Conservation (phyloP, 257 asterid species). For the Nicotiana obtusifolia region DNA sequence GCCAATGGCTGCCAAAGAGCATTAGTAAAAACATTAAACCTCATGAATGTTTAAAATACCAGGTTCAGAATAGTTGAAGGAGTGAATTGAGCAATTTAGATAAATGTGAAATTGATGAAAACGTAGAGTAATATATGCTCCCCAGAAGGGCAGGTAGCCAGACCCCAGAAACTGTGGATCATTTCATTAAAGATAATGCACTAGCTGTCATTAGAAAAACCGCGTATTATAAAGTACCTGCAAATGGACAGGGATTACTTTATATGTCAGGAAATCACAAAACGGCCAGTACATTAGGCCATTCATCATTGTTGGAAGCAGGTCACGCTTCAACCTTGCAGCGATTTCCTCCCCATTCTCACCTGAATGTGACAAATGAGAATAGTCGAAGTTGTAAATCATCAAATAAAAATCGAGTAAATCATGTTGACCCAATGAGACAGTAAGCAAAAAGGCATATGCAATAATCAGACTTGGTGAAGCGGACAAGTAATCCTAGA, state of each 20-base stretch:
- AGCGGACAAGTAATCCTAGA: neutral
- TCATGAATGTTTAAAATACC: neutral
- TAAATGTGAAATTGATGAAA: neutral
- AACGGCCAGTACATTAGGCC: slow-evolving; percentile 87
- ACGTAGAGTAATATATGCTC: neutral
- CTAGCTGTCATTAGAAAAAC: neutral
- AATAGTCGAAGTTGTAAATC: neutral
- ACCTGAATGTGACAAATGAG: slow-evolving; percentile 31
- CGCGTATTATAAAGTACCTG: slow-evolving; percentile 38
- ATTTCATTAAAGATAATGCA: neutral
- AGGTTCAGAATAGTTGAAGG: neutral
- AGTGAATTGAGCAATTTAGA: neutral
- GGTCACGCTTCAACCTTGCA: slow-evolving; percentile 75
- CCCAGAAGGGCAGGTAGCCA: neutral
- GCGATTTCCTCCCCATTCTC: slow-evolving; percentile 55
- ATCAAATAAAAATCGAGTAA: neutral
- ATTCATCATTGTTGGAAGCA: slow-evolving; percentile 67
- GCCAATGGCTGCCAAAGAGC: slow-evolving; percentile 61
- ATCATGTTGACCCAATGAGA: neutral
- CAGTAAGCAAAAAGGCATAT: neutral
- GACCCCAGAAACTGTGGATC: neutral
- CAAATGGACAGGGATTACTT: slow-evolving; percentile 70
- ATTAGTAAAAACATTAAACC: slow-evolving; percentile 1
- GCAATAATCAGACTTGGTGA: neutral
- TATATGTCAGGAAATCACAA: slow-evolving; percentile 82